Evolutionary conservation across 257 asterid genomes (phyloP).

Genomic region (Cordia subcordata): DNA sequence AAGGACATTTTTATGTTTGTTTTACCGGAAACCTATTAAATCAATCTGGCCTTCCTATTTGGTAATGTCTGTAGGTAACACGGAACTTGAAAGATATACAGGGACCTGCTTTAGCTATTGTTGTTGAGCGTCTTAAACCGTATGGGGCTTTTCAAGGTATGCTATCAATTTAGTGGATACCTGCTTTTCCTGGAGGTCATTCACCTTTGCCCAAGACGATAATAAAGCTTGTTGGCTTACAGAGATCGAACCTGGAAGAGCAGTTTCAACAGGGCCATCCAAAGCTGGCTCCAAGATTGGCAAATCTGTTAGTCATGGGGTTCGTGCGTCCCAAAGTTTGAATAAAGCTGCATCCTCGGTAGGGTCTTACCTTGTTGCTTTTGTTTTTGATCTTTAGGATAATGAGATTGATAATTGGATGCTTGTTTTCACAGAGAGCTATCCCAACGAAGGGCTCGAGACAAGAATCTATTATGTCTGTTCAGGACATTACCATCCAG

Average conservation of each 20-base stretch:
- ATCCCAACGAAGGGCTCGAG: conserved; percentile 65
- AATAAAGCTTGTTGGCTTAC: conserved; percentile 21
- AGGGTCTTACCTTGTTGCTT: conserved; percentile 30
- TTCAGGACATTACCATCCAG: conserved; percentile 78
- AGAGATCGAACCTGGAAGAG: conserved; percentile 65
- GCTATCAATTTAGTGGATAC: neutral
- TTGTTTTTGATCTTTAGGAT: neutral
- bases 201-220: conserved; percentile 5
- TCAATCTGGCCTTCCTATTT: conserved; percentile 1
- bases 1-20: conserved; percentile 2
- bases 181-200: conserved; percentile 3
- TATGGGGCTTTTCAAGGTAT: conserved; percentile 64
- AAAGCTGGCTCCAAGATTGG: conserved; percentile 62
- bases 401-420: conserved; percentile 13
- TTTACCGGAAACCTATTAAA: conserved; percentile 9
- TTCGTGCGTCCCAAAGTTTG: conserved; percentile 68
- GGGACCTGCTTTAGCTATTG: conserved; percentile 94
- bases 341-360: conserved; percentile 73
- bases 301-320: conserved; percentile 62
- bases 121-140: conserved; percentile 72
- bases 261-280: conserved; percentile 46
- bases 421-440: conserved; percentile 48
- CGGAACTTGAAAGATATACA: conserved; percentile 90
- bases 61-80: conserved; percentile 47
- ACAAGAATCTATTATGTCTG: conserved; percentile 67